These are phyloP conservation scores for Anthostomella pinea DNA, from an alignment of 2,329 filamentous ascomycete genomes.

Conservation along the genomic window DNA sequence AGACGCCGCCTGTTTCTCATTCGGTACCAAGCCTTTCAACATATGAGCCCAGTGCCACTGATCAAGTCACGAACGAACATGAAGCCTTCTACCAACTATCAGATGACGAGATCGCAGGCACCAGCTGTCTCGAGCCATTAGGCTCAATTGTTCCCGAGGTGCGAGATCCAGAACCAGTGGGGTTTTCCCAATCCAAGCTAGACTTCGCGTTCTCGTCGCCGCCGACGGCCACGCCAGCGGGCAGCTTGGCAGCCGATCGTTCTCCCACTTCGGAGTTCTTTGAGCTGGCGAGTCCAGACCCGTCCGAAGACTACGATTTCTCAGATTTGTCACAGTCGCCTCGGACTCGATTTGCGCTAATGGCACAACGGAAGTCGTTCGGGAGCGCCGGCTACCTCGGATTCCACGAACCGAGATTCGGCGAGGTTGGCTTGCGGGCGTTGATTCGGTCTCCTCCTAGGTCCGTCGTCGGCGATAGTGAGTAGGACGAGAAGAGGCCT, in stretches of 20 bases:
- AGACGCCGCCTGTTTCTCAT: too few species aligned
- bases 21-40: too few species aligned
- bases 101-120: neutral
- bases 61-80: too few species aligned
- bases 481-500: constrained; percentile 11
- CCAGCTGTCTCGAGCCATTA: too few species aligned
- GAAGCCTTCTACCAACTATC: neutral
- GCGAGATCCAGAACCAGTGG: constrained; percentile 2
- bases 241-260: constrained; percentile 2
- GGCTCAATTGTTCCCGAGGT: neutral
- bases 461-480: constrained; percentile 1
- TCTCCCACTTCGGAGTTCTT: neutral
- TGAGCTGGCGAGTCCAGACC: constrained; percentile 4
- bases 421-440: constrained; percentile 21
- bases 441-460: constrained; percentile 19
- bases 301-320: constrained; percentile 10
- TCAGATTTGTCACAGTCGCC: neutral
- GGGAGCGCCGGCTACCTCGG: constrained; percentile 32
- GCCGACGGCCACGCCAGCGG: constrained; percentile 12
- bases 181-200: constrained; percentile 25
- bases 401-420: constrained; percentile 27
- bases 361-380: constrained; percentile 24
- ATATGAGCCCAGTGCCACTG: too few species aligned
- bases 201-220: constrained; percentile 28
- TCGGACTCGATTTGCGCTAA: neutral